phyloP scores from a whole-genome alignment of 768 basidiomycete genomes.

The Tubosaeta brunneosetosa region DNA sequence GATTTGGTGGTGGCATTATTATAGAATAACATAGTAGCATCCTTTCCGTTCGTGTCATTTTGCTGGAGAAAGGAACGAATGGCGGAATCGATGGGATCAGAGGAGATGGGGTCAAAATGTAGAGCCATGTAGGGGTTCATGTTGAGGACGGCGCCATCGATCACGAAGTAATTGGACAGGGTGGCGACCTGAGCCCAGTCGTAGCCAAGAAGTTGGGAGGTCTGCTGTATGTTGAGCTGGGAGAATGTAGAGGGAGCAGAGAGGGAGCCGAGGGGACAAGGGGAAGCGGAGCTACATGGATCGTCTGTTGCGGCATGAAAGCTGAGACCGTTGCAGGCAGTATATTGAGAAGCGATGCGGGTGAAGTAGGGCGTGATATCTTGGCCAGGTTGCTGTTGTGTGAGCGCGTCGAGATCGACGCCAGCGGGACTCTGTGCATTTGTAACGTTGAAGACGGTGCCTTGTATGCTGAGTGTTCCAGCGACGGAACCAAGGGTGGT shows the following conservation, averaged over 20 bases:
- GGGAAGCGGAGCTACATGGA: constrained; percentile 57
- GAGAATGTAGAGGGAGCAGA: constrained; percentile 52
- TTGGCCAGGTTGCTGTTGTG: constrained; percentile 60
- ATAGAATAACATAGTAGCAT: constrained; percentile 85
- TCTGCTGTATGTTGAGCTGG: constrained; percentile 61
- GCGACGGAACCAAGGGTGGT: constrained; percentile 50
- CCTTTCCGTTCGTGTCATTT: constrained; percentile 62
- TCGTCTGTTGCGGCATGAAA: constrained; percentile 69
- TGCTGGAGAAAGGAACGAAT: constrained; percentile 64
- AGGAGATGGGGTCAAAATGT: constrained; percentile 61
- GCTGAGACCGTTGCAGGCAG: constrained; percentile 55
- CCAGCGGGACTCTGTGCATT: constrained; percentile 38
- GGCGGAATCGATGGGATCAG: constrained; percentile 77
- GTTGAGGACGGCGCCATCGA: constrained; percentile 94
- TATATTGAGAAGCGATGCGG: constrained; percentile 61
- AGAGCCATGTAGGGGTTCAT: constrained; percentile 78
- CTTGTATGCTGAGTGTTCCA: constrained; percentile 72
- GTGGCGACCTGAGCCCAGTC: constrained; percentile 82
- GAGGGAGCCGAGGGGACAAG: constrained; percentile 66
- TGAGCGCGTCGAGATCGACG: constrained; percentile 57
- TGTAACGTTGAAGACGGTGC: constrained; percentile 72
- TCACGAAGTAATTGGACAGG: constrained; percentile 73
- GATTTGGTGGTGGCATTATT: constrained; percentile 59
- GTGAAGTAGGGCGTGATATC: constrained; percentile 89
- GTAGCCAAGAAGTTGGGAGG: constrained; percentile 73